Evolutionary conservation across 306 rosid species (phyloP).

Genomic region (Lotus japonicus): DNA sequence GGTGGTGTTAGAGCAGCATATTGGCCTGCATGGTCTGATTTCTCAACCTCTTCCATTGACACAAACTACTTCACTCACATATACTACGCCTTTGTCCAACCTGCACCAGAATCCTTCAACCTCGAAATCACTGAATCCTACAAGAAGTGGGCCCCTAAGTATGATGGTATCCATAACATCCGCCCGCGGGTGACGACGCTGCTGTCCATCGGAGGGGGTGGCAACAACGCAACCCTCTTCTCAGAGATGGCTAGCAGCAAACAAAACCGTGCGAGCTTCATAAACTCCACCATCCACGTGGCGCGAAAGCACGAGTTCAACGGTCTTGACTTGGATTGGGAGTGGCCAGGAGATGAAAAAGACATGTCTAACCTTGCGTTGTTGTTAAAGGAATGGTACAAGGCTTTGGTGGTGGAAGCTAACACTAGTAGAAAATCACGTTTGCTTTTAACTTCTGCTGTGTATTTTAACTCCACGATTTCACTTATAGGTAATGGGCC

Average conservation of each 20-base stretch:
- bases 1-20: constrained; percentile 63
- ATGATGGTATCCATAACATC: constrained; percentile 28
- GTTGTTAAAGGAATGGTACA: constrained; percentile 48
- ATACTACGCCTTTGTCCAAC: constrained; percentile 57
- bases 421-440: constrained; percentile 13
- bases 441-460: constrained; percentile 53
- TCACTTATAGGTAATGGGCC: constrained; percentile 16
- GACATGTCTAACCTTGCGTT: constrained; percentile 66
- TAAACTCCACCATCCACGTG: constrained; percentile 48
- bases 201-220: constrained; percentile 69
- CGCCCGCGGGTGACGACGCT: constrained; percentile 50
- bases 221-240: constrained; percentile 39
- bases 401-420: constrained; percentile 37
- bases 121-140: constrained; percentile 34
- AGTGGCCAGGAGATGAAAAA: constrained; percentile 36
- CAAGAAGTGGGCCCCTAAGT: constrained; percentile 23
- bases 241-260: constrained; percentile 37
- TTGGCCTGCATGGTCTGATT: constrained; percentile 44
- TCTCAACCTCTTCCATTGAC: constrained; percentile 42
- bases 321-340: constrained; percentile 87
- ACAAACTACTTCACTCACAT: constrained; percentile 70
- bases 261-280: constrained; percentile 38
- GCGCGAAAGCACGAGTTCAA: constrained; percentile 59
- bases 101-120: constrained; percentile 31
- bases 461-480: constrained; percentile 45